Conservation (phyloP, 2,329 filamentous ascomycete genomes). For the Aspergillus pseudoterreus region DNA sequence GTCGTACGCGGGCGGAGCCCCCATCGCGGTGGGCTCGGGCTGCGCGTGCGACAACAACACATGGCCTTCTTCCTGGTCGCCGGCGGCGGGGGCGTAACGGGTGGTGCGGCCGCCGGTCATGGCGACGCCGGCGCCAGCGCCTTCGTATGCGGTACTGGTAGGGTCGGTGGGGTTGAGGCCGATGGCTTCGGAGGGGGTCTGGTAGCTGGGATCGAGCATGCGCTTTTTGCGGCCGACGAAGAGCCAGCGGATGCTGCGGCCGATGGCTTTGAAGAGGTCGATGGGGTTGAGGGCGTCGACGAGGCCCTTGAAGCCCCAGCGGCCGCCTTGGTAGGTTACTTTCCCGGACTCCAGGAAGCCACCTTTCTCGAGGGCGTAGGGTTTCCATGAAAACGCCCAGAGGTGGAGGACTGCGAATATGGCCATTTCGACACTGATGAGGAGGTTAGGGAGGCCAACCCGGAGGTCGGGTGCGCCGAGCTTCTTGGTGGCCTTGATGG, state of each 20-base stretch:
- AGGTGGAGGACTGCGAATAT: slow-evolving; percentile 74
- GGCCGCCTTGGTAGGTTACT: slow-evolving; percentile 61
- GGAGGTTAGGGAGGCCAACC: slow-evolving; percentile 71
- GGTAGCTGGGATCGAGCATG: slow-evolving; percentile 39
- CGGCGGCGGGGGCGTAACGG: slow-evolving; percentile 22
- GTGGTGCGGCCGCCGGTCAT: slow-evolving; percentile 18
- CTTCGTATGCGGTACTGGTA: slow-evolving; percentile 20
- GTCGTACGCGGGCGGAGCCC: slow-evolving; percentile 15
- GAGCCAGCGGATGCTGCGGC: slow-evolving; percentile 74
- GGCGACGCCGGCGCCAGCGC: slow-evolving; percentile 18
- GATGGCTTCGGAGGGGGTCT: slow-evolving; percentile 24
- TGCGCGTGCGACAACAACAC: slow-evolving; percentile 39
- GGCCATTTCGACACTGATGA: slow-evolving; percentile 83
- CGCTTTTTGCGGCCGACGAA: slow-evolving; percentile 64
- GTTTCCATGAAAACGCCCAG: slow-evolving; percentile 75
- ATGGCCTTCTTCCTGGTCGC: slow-evolving; percentile 32
- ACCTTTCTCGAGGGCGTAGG: slow-evolving; percentile 53
- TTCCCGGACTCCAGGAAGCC: slow-evolving; percentile 41
- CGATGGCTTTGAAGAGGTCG: slow-evolving; percentile 78
- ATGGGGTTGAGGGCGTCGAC: slow-evolving; percentile 72
- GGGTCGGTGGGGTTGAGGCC: slow-evolving; percentile 26
- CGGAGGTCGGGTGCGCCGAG: slow-evolving; percentile 73
- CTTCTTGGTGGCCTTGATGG: slow-evolving; percentile 59
- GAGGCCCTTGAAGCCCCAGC: slow-evolving; percentile 62
- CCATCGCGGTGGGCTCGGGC: slow-evolving; percentile 26